Base-by-base conservation (phyloP, 768 basidiomycete species). In the Boletus barrowsii region DNA sequence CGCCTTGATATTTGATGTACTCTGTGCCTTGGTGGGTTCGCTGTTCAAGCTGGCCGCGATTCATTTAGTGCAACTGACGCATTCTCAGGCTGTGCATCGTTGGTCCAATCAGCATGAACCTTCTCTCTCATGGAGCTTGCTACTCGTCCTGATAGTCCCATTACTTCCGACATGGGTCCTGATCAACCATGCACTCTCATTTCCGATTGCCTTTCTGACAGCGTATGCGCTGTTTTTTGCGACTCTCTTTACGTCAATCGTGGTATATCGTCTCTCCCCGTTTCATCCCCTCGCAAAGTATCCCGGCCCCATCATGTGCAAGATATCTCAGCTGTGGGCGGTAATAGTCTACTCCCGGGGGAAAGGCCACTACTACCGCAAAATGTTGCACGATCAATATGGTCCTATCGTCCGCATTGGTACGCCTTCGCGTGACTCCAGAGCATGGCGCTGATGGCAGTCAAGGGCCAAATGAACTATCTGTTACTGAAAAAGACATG, bases 391-490 rank as follows among this genome's bases (percentile, higher is more conserved):
- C 42, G 60, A 59, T 29, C 22, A 32, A 35, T 73, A 73, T 48
- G 73, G 72, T 6, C 26, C 67, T 13, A 66, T 72, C 49, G 58
- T 75, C 42, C 66, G 74, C 18, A 66, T 67, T 26, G 72, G 72
- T 74, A 51, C 3, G 58, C 18, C 41, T 30, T 14, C 3, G n/a
- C 33, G 22, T 60, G 46, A 29, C 22, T 29, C 20, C 52, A 14
- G 37, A 11, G 20, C 35, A 3, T 10, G 24, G 18, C 43, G 17
- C 41, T 63, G 46, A 66, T 46, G 22, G 29, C 37, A 20, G 30
- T 49, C 43, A 51, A 75, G 73, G 75, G 13, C 75, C 75, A 33
- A 74, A 75, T 33, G 73, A 75, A 50, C 51, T 75, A 8, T 73
- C 73, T 30, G 52, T 75, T 20, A 57, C 51, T 8, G 62, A 66